These are phyloP conservation scores for Orbilia quercus DNA, from an alignment of 2,329 filamentous ascomycete species.

Conservation along the genomic window DNA sequence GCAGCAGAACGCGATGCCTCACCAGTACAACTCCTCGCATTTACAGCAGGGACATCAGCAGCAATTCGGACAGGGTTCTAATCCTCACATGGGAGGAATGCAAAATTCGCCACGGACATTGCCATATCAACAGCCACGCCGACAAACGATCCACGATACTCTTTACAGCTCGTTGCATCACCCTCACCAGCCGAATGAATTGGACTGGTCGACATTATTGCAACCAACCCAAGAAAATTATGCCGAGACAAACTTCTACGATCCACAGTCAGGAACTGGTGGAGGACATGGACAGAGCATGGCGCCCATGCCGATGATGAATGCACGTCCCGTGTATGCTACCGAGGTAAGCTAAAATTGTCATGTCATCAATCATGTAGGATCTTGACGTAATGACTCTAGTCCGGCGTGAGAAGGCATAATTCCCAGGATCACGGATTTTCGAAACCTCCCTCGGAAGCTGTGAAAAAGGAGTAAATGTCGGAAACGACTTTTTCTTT, in stretches of 20 bases:
- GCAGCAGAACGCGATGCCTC: conserved; percentile 30
- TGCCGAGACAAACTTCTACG: conserved; percentile 54
- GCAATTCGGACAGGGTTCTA: conserved; percentile 41
- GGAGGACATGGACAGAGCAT: conserved; percentile 53
- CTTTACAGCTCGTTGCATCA: conserved; percentile 51
- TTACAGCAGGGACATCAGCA: conserved; percentile 49
- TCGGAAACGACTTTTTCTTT: conserved; percentile 28
- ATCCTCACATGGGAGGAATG: conserved; percentile 52
- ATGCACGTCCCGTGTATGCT: conserved; percentile 53
- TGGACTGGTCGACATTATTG: conserved; percentile 50
- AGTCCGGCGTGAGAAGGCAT: conserved; percentile 57
- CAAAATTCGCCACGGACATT: conserved; percentile 47
- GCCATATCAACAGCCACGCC: conserved; percentile 47
- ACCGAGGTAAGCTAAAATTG: conserved; percentile 55
- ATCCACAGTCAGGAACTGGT: conserved; percentile 55
- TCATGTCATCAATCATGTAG: conserved; percentile 54
- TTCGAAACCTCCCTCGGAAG: conserved; percentile 51
- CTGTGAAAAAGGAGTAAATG: conserved; percentile 52
- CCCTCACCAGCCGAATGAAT: conserved; percentile 36
- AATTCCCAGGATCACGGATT: conserved; percentile 57
- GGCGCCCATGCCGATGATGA: conserved; percentile 55
- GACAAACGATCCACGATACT: conserved; percentile 51
- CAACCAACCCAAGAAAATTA: conserved; percentile 54
- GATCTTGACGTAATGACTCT: conserved; percentile 57
- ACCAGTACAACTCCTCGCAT: conserved; percentile 43